phyloP scores from a whole-genome alignment of 202 grass and related monocot genomes.

The Setaria viridis region DNA sequence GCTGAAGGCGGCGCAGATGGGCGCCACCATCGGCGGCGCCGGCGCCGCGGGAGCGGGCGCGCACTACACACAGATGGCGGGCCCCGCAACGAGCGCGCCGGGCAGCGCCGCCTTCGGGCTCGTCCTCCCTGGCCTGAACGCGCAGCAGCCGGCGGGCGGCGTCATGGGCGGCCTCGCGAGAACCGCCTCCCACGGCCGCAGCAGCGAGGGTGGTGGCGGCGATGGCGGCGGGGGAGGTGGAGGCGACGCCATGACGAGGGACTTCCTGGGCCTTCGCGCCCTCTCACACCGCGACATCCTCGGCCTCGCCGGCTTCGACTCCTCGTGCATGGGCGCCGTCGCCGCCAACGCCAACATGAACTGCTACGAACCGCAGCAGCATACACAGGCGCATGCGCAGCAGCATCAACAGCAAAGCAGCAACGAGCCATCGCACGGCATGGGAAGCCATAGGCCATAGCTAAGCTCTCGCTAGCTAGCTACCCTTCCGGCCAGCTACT shows the following conservation, averaged over 20 bases:
- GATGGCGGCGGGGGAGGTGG: slow-evolving; percentile 15
- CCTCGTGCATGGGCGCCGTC: slow-evolving; percentile 63
- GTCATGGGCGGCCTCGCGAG: too few species aligned
- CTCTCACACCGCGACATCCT: slow-evolving; percentile 84
- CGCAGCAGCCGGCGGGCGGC: slow-evolving; percentile 35
- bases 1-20: slow-evolving; percentile 90
- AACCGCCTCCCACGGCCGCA: slow-evolving; percentile 41
- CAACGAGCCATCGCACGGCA: slow-evolving; percentile 76
- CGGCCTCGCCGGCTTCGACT: slow-evolving; percentile 69
- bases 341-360: slow-evolving; percentile 44
- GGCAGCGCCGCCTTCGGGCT: slow-evolving; percentile 54
- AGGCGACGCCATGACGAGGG: slow-evolving; percentile 74
- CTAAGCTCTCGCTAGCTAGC: background rate
- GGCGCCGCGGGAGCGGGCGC: background rate
- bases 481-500: background rate
- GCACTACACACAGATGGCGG: slow-evolving; percentile 62
- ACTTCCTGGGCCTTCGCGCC: slow-evolving; percentile 82
- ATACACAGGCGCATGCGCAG: slow-evolving; percentile 8
- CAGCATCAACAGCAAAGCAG: slow-evolving; percentile 9
- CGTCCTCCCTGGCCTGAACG: slow-evolving; percentile 48
- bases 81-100: slow-evolving; percentile 34
- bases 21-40: slow-evolving; percentile 61
- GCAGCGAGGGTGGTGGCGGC: slow-evolving; percentile 35
- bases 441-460: slow-evolving; percentile 39
- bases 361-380: slow-evolving; percentile 48